Evolutionary conservation across 2,329 filamentous ascomycete species (phyloP).

Genomic region (Penicillium sclerotigenum): DNA sequence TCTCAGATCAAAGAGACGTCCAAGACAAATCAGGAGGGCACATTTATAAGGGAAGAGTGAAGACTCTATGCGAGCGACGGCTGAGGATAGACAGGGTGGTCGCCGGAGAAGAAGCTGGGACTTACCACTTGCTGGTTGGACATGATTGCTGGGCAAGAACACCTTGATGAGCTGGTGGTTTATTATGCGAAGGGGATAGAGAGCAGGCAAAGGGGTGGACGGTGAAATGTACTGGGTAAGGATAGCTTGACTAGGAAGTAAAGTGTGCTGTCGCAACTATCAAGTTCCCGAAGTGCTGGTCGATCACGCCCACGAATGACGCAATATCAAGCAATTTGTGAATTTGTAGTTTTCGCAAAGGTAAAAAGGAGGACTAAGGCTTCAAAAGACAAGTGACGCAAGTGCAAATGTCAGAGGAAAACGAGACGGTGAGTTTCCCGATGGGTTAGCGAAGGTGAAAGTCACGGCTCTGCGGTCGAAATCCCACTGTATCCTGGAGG

Average conservation of each 20-base stretch:
- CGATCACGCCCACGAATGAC: slow-evolving; percentile 12
- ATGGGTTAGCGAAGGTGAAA: slow-evolving; percentile 38
- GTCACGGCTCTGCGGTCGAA: slow-evolving; percentile 36
- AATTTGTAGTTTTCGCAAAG: neutral
- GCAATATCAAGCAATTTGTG: slow-evolving; percentile 1
- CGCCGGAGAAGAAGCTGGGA: slow-evolving; percentile 23
- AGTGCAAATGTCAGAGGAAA: slow-evolving; percentile 3
- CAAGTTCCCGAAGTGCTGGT: slow-evolving; percentile 20
- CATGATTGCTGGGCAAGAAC: slow-evolving; percentile 32
- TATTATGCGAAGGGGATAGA: slow-evolving; percentile 19
- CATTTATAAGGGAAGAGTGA: neutral
- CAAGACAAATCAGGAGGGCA: neutral
- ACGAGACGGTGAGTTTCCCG: slow-evolving; percentile 13
- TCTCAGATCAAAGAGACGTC: neutral
- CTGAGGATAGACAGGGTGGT: slow-evolving; percentile 15
- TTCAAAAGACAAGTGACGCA: neutral
- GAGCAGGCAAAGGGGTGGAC: neutral
- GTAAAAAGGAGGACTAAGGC: neutral
- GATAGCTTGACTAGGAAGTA: slow-evolving; percentile 12
- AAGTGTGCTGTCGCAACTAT: slow-evolving; percentile 21
- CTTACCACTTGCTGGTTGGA: slow-evolving; percentile 51
- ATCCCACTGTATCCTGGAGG: slow-evolving; percentile 31
- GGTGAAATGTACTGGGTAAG: slow-evolving; percentile 25
- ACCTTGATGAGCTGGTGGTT: slow-evolving; percentile 3
- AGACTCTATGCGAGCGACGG: slow-evolving; percentile 25